These are phyloP conservation scores for Euphorbia corollata DNA, from an alignment of 441 rosid species.

Conservation along the genomic window DNA sequence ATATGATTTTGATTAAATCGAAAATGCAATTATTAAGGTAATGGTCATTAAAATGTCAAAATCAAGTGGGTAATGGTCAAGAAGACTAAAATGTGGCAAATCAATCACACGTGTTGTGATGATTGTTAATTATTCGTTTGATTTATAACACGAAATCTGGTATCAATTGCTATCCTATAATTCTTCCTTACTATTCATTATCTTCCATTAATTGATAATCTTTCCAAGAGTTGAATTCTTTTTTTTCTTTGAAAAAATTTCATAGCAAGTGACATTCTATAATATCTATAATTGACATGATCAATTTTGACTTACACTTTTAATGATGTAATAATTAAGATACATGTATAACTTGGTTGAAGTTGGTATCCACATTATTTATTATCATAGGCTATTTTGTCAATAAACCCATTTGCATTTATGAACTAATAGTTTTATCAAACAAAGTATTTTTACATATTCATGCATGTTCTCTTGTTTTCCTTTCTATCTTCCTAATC, in stretches of 20 bases:
- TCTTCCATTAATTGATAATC: neutral
- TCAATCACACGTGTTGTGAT: slow-evolving; percentile 13
- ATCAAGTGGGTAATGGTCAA: neutral
- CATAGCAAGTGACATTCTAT: neutral
- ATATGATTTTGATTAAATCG: neutral
- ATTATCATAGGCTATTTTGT: neutral
- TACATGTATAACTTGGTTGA: neutral
- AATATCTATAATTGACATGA: too few species aligned
- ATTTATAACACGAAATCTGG: slow-evolving; percentile 1
- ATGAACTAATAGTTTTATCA: neutral
- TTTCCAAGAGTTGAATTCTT: neutral
- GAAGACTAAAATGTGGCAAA: neutral
- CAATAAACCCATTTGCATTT: neutral
- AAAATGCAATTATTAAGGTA: neutral
- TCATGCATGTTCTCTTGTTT: too few species aligned
- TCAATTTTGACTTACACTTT: slow-evolving; percentile 12
- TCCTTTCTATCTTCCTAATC: neutral
- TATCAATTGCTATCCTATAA: slow-evolving; percentile 6
- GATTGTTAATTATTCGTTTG: slow-evolving; percentile 4
- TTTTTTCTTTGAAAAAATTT: neutral
- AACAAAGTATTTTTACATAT: neutral
- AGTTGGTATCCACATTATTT: slow-evolving; percentile 8
- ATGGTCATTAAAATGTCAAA: neutral
- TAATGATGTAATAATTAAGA: neutral
- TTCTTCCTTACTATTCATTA: neutral